Evolutionary conservation across 2,329 filamentous ascomycete species (phyloP), one percentile per base, ranked within the genome.

Genomic region (Hymenoscyphus fructigenus): DNA sequence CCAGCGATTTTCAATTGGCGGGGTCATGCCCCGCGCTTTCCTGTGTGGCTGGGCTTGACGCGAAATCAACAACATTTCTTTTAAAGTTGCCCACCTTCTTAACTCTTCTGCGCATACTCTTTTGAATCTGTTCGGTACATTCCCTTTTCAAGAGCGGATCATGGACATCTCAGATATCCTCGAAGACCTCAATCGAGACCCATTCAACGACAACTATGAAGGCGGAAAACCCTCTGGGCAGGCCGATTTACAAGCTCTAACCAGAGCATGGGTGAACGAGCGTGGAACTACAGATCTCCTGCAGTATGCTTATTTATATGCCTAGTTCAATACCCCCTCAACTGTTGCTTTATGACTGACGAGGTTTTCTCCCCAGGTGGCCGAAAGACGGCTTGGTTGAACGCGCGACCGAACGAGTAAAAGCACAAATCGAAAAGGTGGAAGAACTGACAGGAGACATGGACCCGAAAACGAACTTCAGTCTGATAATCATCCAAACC

Each of bases 401-500:
- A 69, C 87, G 94, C 68, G 86, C 95, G 72, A 90, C 93, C 79
- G 85, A 87, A 66, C 85, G 88, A 66, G 86, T 92, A 68, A 86
- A 88, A 71, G 78, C 79, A 57, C 89, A 91, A 80, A 91, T 91
- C 73, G 85, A 88, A 77, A 84, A 83, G 70, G 86, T 92, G 68
- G 89, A 91, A 79, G 85, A 89, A 65, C 85, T 93, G 83, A 94
- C 91, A 14, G 91, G 90, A 67, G 88, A 91, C 74, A 90, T 93
- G 87, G 93, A 96, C 74, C 91, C 93, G 57, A 93, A 91, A 77
- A 89, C 91, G 69, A 98, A 97, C 76, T 97, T 99, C 77, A 88
- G 88, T 67, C 88, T 98, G 74, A 97, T 97, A 59, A 90, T 99
- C 67, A 88, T 97, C 62, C 95, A 99, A 81, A 98, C 96, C 6